These are phyloP conservation scores for Rosa rugosa DNA, from an alignment of 306 rosid species.

Conservation along the genomic window DNA sequence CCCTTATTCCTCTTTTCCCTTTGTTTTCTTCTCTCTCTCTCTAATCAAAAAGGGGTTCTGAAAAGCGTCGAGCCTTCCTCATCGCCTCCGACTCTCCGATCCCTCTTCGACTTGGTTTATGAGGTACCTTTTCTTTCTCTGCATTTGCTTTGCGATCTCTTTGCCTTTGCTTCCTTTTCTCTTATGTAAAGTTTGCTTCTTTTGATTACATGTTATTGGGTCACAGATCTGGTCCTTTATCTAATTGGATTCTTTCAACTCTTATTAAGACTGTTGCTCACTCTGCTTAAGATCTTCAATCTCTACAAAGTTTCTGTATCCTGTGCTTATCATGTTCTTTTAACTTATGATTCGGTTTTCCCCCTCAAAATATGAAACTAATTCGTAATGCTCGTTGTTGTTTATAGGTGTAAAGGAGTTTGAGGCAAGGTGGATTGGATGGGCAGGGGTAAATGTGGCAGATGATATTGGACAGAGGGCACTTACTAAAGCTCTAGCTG, in stretches of 20 bases:
- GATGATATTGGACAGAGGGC: conserved; percentile 85
- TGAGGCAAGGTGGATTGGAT: conserved; percentile 91
- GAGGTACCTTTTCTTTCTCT: too few relatives aligned
- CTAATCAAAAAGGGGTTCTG: too few relatives aligned
- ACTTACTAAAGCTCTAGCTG: conserved; percentile 82
- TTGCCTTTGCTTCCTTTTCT: too few relatives aligned
- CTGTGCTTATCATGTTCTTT: neutral
- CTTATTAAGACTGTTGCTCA: neutral
- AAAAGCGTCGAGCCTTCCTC: too few relatives aligned
- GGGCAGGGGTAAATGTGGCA: conserved; percentile 95
- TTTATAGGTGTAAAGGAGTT: conserved; percentile 78
- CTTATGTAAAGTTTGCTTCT: too few relatives aligned
- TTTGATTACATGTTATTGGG: too few relatives aligned
- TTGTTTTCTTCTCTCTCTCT: too few relatives aligned
- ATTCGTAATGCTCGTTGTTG: conserved; percentile 21
- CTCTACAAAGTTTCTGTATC: neutral
- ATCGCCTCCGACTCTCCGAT: too few relatives aligned
- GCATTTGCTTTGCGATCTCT: too few relatives aligned
- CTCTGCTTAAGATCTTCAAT: conserved; percentile 12
- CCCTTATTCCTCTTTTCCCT: too few relatives aligned
- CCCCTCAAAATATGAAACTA: conserved; percentile 24
- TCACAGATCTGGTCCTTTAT: too few relatives aligned
- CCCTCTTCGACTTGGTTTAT: too few relatives aligned
- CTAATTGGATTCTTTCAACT: conserved; percentile 25
- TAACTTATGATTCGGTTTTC: conserved; percentile 6